These are phyloP conservation scores for Litsea cubeba DNA, from an alignment of 164 flowering plant species.

Conservation along the genomic window DNA sequence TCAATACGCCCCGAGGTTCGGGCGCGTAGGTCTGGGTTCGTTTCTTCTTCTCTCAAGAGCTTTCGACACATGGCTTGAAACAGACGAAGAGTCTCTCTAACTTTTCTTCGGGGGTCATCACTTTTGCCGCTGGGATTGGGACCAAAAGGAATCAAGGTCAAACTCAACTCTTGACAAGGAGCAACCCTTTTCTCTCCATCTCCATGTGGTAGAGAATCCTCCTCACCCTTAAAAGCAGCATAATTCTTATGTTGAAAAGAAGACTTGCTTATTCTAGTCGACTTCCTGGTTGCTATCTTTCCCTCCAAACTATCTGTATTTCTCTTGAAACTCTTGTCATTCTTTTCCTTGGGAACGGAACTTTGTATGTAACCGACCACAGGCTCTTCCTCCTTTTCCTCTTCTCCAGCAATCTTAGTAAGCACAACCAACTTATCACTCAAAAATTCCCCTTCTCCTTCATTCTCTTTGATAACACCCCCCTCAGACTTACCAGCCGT, in stretches of 20 bases:
- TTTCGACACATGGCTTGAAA: constrained; percentile 59
- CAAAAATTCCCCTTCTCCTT: neutral
- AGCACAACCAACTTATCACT: constrained; percentile 30
- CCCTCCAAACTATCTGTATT: neutral
- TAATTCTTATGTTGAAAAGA: constrained; percentile 7
- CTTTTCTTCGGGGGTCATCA: constrained; percentile 39
- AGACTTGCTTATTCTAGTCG: constrained; percentile 4
- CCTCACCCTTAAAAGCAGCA: constrained; percentile 12
- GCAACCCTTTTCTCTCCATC: constrained; percentile 9
- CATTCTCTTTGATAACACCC: neutral
- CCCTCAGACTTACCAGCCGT: neutral
- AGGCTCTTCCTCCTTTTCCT: constrained; percentile 20
- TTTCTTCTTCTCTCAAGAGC: constrained; percentile 65
- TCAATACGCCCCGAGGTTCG: constrained; percentile 32
- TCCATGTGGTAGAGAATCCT: constrained; percentile 12
- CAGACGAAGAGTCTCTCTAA: constrained; percentile 61
- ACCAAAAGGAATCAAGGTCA: constrained; percentile 38
- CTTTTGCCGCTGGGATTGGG: constrained; percentile 10
- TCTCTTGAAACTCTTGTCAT: neutral
- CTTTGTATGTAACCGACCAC: constrained; percentile 4
- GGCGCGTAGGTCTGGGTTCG: constrained; percentile 14
- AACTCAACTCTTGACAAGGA: constrained; percentile 5
- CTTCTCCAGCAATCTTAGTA: constrained; percentile 45
- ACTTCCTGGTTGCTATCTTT: constrained; percentile 13
- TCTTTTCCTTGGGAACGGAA: constrained; percentile 10